These are phyloP conservation scores for Schoenoplectus tabernaemontani DNA, from an alignment of 202 grass and related monocot species.

Conservation along the genomic window DNA sequence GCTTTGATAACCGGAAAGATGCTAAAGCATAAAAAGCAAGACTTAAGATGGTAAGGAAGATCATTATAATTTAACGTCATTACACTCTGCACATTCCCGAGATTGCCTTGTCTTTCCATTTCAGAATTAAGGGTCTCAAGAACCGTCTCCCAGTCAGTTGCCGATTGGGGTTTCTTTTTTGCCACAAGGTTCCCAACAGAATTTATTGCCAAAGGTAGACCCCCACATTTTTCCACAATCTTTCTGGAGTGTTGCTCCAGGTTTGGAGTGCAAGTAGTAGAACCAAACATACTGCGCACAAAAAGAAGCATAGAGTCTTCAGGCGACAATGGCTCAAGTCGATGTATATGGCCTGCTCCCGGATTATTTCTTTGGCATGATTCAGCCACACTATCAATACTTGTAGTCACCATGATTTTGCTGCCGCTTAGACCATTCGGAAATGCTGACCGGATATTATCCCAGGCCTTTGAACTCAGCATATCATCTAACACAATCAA, in stretches of 20 bases:
- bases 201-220: constrained; percentile 39
- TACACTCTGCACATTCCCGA: constrained; percentile 28
- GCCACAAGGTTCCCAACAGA: constrained; percentile 35
- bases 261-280: constrained; percentile 15
- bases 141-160: constrained; percentile 30
- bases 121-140: constrained; percentile 14
- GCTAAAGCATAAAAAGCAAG: constrained; percentile 45
- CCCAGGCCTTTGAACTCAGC: constrained; percentile 32
- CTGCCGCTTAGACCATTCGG: constrained; percentile 35
- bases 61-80: constrained; percentile 38
- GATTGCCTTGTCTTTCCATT: background rate
- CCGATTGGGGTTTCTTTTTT: constrained; percentile 16
- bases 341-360: constrained; percentile 30
- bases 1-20: constrained; percentile 32
- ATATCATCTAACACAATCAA: constrained; percentile 60
- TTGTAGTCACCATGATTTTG: constrained; percentile 42
- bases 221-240: constrained; percentile 35
- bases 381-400: constrained; percentile 31
- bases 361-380: constrained; percentile 12
- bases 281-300: constrained; percentile 30
- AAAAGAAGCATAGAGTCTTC: constrained; percentile 31
- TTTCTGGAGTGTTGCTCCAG: constrained; percentile 22
- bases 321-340: constrained; percentile 29
- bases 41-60: constrained; percentile 24
- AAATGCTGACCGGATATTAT: constrained; percentile 31